Base-by-base conservation (phyloP, 345 rosid species). In the Gossypium rotundifolium region DNA sequence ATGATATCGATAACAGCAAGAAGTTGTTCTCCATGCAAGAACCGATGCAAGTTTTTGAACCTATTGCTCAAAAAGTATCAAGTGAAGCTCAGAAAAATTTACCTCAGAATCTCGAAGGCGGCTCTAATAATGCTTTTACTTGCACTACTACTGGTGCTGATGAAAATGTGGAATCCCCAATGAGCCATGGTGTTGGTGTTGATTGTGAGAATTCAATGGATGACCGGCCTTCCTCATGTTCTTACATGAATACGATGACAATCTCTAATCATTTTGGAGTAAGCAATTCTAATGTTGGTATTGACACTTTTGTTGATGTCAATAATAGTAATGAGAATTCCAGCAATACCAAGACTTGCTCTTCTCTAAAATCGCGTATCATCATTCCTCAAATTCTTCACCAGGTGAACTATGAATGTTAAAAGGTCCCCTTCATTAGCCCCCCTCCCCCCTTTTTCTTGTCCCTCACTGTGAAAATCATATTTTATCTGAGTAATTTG, bases 341-440 rank as follows among this genome's bases (percentile, higher is more conserved):
- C 58, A 61, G 87, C 16, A 76, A 86, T 61, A 70, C 87, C 63
- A 91, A 84, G 87, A 83, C 81, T 61, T 81, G 61, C 82, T 79
- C 88, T 27, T 75, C 77, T 64, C 74, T 79, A 27, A 92, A 89
- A 66, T 70, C 87, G 33, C 93, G 87, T 42, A 91, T 97, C 79
- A 95, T 97, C 88, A 89, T 95, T 80, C 98, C 98, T 73, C 98
- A 93, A 87, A 88, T 91, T 85, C 90, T 95, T 80, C 90, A 95
- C 82, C 84, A 88, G 96, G 99, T 95, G 66, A 87, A 87, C 29
- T 64, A 18, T 51, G 51, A 74, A 64, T 63, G 48, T 61, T 12
- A 45, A 23, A 33, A 57, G 20, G 48, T 60, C 60, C 53, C 45
- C 18, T 25, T 25, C 11, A 0, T 18, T 33, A 33, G 42, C 7